phyloP scores from a whole-genome alignment of 2,329 filamentous ascomycete genomes.

The Harringtonia aguacate region DNA sequence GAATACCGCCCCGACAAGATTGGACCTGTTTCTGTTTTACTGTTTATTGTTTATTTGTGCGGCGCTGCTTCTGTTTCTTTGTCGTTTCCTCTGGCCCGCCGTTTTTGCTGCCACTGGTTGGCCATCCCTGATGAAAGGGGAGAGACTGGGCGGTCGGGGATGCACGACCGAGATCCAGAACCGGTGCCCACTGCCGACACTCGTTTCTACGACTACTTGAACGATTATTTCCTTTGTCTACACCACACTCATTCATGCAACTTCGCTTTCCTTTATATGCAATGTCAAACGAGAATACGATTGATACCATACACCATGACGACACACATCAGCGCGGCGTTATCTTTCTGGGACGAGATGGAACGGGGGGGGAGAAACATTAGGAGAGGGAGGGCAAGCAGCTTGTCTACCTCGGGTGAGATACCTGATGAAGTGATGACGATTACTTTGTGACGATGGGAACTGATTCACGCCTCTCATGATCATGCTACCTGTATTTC shows the following conservation, averaged over 20 bases:
- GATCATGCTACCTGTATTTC: no score
- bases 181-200: neutral
- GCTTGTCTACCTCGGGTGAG: neutral
- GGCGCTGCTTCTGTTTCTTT: slow-evolving; percentile 13
- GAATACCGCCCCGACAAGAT: slow-evolving; percentile 8
- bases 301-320: neutral
- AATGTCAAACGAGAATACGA: slow-evolving; percentile 3
- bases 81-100: slow-evolving; percentile 8
- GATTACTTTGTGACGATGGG: no score
- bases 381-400: neutral
- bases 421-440: no score
- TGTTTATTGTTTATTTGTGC: slow-evolving; percentile 13
- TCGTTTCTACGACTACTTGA: neutral
- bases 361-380: neutral
- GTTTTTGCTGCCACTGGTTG: neutral
- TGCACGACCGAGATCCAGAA: neutral
- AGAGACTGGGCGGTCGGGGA: neutral
- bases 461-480: no score
- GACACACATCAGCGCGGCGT: neutral
- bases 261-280: neutral
- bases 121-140: slow-evolving; percentile 10
- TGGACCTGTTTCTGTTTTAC: slow-evolving; percentile 12
- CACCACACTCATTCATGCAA: neutral
- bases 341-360: neutral
- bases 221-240: neutral